Conservation (phyloP, 2,329 filamentous ascomycete species). For the Arthrobotrys pseudoclavata region DNA sequence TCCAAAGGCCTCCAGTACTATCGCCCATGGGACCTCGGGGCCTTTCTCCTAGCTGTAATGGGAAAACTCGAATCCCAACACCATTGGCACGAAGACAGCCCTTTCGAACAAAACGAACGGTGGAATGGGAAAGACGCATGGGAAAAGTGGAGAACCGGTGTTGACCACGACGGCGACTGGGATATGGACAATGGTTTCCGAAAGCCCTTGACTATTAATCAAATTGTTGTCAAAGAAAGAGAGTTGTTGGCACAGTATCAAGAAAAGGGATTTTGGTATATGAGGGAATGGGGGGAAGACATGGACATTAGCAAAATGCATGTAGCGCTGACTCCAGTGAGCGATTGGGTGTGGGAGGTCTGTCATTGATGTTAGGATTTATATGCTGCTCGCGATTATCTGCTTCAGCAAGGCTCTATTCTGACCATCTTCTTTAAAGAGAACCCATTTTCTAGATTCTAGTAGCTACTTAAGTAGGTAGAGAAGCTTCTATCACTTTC, state of each 20-base stretch:
- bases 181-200: constrained; percentile 54
- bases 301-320: constrained; percentile 19
- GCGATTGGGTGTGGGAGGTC: constrained; percentile 54
- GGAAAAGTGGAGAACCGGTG: constrained; percentile 14
- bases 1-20: background rate
- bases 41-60: constrained; percentile 41
- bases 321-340: constrained; percentile 44
- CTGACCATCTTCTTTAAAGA: too few species aligned
- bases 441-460: background rate
- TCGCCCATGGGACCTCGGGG: constrained; percentile 28
- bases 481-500: too few species aligned
- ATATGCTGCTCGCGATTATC: background rate
- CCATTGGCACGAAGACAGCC: constrained; percentile 47
- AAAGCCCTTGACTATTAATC: constrained; percentile 22
- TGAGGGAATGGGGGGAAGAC: constrained; percentile 47
- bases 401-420: background rate
- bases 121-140: constrained; percentile 45
- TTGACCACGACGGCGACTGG: constrained; percentile 52
- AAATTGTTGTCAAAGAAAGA: constrained; percentile 39
- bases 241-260: constrained; percentile 37
- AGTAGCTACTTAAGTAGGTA: too few species aligned
- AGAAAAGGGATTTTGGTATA: constrained; percentile 49
- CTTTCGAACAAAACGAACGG: constrained; percentile 43
- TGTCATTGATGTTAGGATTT: constrained; percentile 25
- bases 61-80: constrained; percentile 47